phyloP scores from a whole-genome alignment of 208 protist species.

The Acanthamoeba triangularis region DNA sequence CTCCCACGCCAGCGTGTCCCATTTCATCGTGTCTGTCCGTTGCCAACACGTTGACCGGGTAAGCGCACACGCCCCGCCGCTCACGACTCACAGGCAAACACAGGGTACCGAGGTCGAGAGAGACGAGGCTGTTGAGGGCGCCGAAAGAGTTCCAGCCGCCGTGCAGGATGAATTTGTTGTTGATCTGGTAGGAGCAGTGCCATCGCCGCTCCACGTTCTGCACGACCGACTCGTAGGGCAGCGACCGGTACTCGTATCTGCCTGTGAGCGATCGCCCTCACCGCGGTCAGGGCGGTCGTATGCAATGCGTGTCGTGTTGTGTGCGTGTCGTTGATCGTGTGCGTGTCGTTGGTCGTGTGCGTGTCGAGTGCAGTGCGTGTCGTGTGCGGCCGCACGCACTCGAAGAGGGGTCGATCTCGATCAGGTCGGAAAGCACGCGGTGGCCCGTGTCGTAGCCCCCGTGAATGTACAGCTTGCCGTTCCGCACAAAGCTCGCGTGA shows the following conservation, averaged over 20 bases:
- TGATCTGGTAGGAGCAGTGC: constrained; percentile 36
- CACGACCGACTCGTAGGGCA: constrained; percentile 22
- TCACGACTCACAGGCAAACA: background rate
- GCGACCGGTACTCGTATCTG: background rate
- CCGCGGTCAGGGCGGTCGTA: background rate
- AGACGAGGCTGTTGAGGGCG: constrained; percentile 5
- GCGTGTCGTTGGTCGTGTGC: background rate
- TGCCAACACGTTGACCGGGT: background rate
- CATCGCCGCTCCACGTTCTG: constrained; percentile 63
- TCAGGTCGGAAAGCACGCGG: constrained; percentile 19
- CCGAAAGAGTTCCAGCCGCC: constrained; percentile 40
- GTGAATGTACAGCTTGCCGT: constrained; percentile 66
- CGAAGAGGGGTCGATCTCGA: constrained; percentile 52
- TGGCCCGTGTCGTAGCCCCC: constrained; percentile 49
- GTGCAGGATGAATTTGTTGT: constrained; percentile 53
- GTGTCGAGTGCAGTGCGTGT: background rate
- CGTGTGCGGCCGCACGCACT: background rate
- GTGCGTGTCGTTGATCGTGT: too few relatives aligned
- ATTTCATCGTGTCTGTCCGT: constrained; percentile 51
- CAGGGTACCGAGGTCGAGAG: constrained; percentile 5
- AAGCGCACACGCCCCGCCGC: background rate
- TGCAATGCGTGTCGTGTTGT: background rate
- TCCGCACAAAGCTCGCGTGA: constrained; percentile 21
- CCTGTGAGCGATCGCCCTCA: background rate
- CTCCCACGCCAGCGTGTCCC: background rate